Base-by-base conservation (phyloP, 108 stramenopile genomes). In the Schizochytrium sp. region DNA sequence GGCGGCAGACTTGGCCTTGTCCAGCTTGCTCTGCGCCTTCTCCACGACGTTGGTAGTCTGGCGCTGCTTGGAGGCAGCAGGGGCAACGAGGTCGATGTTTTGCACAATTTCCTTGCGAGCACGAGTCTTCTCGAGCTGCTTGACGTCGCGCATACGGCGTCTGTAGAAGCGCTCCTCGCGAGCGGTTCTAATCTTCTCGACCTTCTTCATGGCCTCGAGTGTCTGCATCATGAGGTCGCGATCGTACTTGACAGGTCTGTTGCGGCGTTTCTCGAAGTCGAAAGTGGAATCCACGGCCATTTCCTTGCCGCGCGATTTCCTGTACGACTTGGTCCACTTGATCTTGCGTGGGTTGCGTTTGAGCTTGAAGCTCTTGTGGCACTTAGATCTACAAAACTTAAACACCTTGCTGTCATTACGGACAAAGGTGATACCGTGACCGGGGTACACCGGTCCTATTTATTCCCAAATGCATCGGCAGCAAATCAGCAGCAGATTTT, bases 301-400 rank as follows among this genome's bases (percentile, higher is more conserved):
- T 53, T 94, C 93, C 91, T 93, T 93, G 56, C 93, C 93, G 10
- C 89, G 93, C 3, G 98, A 97, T 89, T 97, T 98, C 58, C 98
- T 96, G 91, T 95, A 99, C 73, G 98, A 98, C 94, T 99, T 99
- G 50, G 99, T 99, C 99, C 99, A 99, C 72, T 96, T 96, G 17
- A 98, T 96, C 94, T 99, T 99, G 56, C 99, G 95, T 7, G 99
- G 99, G 90, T 99, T 99, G 89, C 98, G 95, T 92, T 99, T 99
- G 93, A 97, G 97, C 89, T 97, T 97, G 91, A 99, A 99, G 90
- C 97, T 97, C 58, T 96, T 95, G 94, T 98, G 98, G 94, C 99
- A 99, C 94, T 99, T 99, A 38, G 98, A 98, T 49, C 99, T 96
- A 90, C 99, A 99, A 93, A 99, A 99, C 28, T 96, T 96, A 89